Base-by-base conservation (phyloP, 495 filamentous ascomycete species). In the Eremomyces bilateralis region DNA sequence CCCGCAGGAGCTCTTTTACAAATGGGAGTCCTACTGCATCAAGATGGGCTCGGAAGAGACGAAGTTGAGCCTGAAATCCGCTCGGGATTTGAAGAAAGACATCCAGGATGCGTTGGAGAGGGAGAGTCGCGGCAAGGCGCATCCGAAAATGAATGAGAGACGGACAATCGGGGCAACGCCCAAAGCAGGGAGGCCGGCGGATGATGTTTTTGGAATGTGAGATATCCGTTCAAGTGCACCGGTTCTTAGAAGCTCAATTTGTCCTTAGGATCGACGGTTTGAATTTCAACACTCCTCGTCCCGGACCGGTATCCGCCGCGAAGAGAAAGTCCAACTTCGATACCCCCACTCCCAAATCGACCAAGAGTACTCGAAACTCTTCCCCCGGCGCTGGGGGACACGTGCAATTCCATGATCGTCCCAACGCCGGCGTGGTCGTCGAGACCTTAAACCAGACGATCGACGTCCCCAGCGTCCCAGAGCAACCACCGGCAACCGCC, bases 1-100 rank as follows among this genome's bases (percentile, higher is more conserved):
- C 20, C 61, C 67, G 18, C 67, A 93, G 48, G 85, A 97, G 45
- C 62, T 94, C 13, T 92, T 76, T 51, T 94, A 73, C 67, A 92
- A 94, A 66, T 97, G 88, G 88, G 85, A 97, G 47, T 80, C 80
- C 0, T 95, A 93, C 61, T 76, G 72, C 49, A 75, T 97, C 44
- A 92, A 84, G 57, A 88, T 94, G 78, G 71, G 70, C 3, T 46
- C 62, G 24, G 77, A 84, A 15, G 73, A 81, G 41, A 71, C 67
- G 28, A 78, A 67, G 34, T 49, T 84, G 36, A 66, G 71, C 39
- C 50, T 83, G 18, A 64, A 73, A 13, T 78, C 65, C 1, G 64
- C 77, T 27, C 61, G 71, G 35, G 63, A 67, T 28, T 79, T 97
- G 42, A 92, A 90, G 52, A 73, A 80, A 47, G 74, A 85, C 56